Evolutionary conservation across 176 grass and related monocot species (phyloP).

Genomic region (Zoysia pacifica): DNA sequence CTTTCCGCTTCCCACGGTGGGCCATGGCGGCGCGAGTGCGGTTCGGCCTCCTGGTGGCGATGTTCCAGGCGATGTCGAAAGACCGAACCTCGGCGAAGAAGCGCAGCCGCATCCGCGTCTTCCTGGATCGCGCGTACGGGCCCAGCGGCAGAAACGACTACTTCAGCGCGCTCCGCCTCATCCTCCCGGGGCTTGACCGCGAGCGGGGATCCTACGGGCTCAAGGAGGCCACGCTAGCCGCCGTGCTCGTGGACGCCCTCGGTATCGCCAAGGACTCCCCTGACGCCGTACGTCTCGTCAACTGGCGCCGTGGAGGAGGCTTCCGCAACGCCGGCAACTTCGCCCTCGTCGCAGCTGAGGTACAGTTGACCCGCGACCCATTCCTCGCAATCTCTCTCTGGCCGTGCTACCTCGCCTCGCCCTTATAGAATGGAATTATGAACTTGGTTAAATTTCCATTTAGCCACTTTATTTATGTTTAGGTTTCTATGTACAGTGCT

Average conservation of each 20-base stretch:
- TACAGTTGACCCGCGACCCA: constrained; percentile 4
- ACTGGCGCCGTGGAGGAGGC: constrained; percentile 75
- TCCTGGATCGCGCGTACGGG: constrained; percentile 78
- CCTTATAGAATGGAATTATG: not conserved
- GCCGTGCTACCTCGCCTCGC: not conserved
- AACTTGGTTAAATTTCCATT: not conserved
- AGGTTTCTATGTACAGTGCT: constrained; percentile 13
- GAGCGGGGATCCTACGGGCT: constrained; percentile 91
- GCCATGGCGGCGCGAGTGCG: constrained; percentile 72
- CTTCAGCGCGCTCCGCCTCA: constrained; percentile 82
- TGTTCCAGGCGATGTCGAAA: constrained; percentile 81
- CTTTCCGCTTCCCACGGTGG: not conserved
- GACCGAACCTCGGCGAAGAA: constrained; percentile 70
- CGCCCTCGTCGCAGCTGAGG: constrained; percentile 82
- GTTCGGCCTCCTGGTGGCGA: constrained; percentile 78
- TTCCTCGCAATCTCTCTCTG: not conserved
- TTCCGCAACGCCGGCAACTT: constrained; percentile 87
- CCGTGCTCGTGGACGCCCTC: constrained; percentile 77
- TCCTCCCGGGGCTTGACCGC: constrained; percentile 78
- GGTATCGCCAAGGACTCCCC: constrained; percentile 85
- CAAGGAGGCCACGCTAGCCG: constrained; percentile 80
- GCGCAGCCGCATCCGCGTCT: constrained; percentile 70
- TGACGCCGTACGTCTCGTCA: constrained; percentile 74
- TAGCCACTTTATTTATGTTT: not conserved
- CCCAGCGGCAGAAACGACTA: constrained; percentile 50